Evolutionary conservation across 2,329 filamentous ascomycete species (phyloP).

Genomic region (Neonectria coccinea): DNA sequence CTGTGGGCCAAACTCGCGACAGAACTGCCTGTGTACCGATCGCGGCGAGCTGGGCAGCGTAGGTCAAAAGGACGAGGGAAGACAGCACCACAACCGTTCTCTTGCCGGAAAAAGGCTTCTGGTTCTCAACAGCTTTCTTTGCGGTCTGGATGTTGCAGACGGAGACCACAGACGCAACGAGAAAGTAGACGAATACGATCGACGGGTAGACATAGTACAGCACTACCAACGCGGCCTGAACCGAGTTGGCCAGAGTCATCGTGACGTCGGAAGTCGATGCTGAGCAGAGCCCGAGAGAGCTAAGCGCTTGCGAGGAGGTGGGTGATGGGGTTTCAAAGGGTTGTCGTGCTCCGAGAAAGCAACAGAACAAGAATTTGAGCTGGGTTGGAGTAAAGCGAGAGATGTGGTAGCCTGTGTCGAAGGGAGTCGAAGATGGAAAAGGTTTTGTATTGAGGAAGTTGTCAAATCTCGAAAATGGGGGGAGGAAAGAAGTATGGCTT

Average conservation of each 20-base stretch:
- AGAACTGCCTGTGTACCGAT: slow-evolving; percentile 53
- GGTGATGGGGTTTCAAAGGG: neutral
- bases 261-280: slow-evolving; percentile 12
- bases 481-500: slow-evolving; percentile 5
- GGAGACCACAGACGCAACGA: slow-evolving; percentile 67
- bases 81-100: slow-evolving; percentile 56
- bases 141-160: slow-evolving; percentile 65
- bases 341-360: neutral
- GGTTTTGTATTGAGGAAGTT: slow-evolving; percentile 2
- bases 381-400: neutral
- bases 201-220: slow-evolving; percentile 47
- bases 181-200: slow-evolving; percentile 65
- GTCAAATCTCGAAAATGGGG: neutral
- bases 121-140: slow-evolving; percentile 39
- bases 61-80: slow-evolving; percentile 58
- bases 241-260: slow-evolving; percentile 35
- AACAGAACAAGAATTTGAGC: neutral
- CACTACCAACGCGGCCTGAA: slow-evolving; percentile 35
- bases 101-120: slow-evolving; percentile 35
- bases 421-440: slow-evolving; percentile 1
- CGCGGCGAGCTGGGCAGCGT: slow-evolving; percentile 59
- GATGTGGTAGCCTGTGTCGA: neutral
- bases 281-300: slow-evolving; percentile 3
- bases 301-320: neutral
- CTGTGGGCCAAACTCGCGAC: slow-evolving; percentile 54